A percentile compares a stretch with the other conserved stretches of the same genome.
phyloP scores from a whole-genome alignment of 371 early-diverging fungal genomes.

The Mucor sp. region DNA sequence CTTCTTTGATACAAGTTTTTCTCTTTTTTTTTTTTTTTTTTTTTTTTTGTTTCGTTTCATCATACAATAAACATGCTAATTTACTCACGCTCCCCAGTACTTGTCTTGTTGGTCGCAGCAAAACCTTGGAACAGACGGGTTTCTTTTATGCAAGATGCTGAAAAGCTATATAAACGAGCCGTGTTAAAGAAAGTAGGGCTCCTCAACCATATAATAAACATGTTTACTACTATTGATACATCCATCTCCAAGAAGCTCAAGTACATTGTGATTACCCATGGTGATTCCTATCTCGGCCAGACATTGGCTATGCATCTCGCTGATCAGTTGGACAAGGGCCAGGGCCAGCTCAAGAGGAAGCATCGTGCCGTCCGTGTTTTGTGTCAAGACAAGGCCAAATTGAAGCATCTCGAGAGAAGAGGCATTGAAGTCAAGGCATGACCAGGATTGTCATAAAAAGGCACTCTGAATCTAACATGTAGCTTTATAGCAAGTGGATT shows the following conservation, averaged over 20 bases:
- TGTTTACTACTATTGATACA: not conserved
- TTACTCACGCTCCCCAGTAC: not conserved
- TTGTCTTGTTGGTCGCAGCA: too few relatives aligned
- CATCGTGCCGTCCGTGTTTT: slow-evolving; percentile 15
- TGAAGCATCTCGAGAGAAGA: slow-evolving; percentile 10
- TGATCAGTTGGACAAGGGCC: slow-evolving; percentile 5
- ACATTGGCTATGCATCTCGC: slow-evolving; percentile 15
- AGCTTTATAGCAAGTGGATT: slow-evolving; percentile 8
- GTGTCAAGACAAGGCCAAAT: not conserved
- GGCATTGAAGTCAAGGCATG: slow-evolving; percentile 20
- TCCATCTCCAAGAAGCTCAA: slow-evolving; percentile 1
- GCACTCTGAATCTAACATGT: not conserved
- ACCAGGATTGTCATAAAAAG: not conserved
- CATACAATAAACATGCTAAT: not conserved
- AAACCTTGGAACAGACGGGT: not conserved
- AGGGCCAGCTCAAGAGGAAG: not conserved
- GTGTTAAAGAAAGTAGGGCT: too few relatives aligned
- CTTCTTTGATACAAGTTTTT: not conserved
- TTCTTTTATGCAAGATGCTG: not conserved
- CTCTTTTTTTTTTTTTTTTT: not conserved
- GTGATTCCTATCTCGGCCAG: slow-evolving; percentile 16
- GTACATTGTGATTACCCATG: slow-evolving; percentile 23
- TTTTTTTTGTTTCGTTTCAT: not conserved
- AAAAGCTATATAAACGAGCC: not conserved
- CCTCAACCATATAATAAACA: too few relatives aligned